Conservation (phyloP, 257 asterid genomes). For the Solanum etuberosum region DNA sequence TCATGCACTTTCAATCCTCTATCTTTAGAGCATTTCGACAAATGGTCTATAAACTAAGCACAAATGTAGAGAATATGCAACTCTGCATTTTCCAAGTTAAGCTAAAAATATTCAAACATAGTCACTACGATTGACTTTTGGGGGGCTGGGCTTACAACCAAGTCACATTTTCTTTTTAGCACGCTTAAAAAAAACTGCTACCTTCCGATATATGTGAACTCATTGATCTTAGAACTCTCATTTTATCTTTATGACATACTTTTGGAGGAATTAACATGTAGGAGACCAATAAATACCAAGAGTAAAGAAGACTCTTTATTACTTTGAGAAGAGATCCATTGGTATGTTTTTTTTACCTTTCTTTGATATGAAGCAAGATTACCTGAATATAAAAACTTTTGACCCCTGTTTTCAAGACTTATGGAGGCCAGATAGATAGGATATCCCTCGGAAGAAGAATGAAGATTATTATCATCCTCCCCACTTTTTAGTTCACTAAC, state of each 20-base stretch:
- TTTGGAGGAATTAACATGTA: not conserved
- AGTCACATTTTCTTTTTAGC: not conserved
- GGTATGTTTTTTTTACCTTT: not conserved
- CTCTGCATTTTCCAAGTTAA: not conserved
- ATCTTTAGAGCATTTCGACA: not conserved
- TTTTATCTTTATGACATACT: not conserved
- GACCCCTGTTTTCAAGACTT: not conserved
- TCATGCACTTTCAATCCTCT: not conserved
- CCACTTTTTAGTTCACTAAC: not conserved
- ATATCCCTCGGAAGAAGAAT: not conserved
- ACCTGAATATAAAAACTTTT: not conserved
- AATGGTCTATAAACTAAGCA: not conserved
- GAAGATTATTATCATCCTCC: not conserved
- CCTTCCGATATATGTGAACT: not conserved
- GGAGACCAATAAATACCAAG: not conserved
- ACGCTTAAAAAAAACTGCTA: not conserved
- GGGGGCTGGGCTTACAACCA: not conserved
- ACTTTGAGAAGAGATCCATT: not conserved
- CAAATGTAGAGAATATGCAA: not conserved
- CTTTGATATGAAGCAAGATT: not conserved
- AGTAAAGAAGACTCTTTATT: not conserved
- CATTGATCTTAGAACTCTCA: not conserved
- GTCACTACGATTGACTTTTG: not conserved
- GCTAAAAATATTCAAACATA: not conserved
- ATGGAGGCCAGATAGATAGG: not conserved